Evolutionary conservation across 2,329 filamentous ascomycete species (phyloP), one percentile per base, ranked within the genome.

Genomic region (Emmonsia crescens): DNA sequence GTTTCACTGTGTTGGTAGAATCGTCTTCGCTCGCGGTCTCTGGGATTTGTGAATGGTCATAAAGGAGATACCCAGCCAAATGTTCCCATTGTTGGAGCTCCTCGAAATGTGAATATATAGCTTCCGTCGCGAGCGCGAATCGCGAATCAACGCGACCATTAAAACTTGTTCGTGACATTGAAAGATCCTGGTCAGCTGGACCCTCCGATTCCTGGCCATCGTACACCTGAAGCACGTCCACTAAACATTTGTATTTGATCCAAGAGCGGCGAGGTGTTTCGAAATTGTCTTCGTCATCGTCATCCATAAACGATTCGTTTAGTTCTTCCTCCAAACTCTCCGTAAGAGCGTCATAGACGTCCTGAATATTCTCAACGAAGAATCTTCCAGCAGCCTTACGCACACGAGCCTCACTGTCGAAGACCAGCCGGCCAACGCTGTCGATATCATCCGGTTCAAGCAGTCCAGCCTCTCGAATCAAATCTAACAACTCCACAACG

Each of bases 401-500:
- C 38, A 97, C 87, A 65, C 87, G 85, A 6, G 87, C 77, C 69
- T 97, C 93, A 0, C 86, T 83, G 69, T 99, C 94, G 69, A 96
- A 96, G 12, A 97, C 87, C 42, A 97, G 82, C 70, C 88, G 87
- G 49, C 92, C 92, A 55, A 97, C 85, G 3, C 86, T 83, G 72
- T 97, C 94, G 62, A 99, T 88, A 72, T 99, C 94, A 67, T 89
- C 85, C 0, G 93, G 92, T 68, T 97, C 92, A 1, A 99, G 82
- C 74, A 96, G 84, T 29, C 91, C 93, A 5, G 87, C 88, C 65
- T 91, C 86, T 60, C 93, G 86, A 61, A 99, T 82, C 29, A 87
- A 82, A 66, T 96, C 89, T 21, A 96, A 85, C 48, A 96, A 82
- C 60, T 89, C 85, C 56, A 99, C 88, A 9, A 90, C 88, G 6